phyloP scores from a whole-genome alignment of 805 yeast species.

The Pichia cabralensis region DNA sequence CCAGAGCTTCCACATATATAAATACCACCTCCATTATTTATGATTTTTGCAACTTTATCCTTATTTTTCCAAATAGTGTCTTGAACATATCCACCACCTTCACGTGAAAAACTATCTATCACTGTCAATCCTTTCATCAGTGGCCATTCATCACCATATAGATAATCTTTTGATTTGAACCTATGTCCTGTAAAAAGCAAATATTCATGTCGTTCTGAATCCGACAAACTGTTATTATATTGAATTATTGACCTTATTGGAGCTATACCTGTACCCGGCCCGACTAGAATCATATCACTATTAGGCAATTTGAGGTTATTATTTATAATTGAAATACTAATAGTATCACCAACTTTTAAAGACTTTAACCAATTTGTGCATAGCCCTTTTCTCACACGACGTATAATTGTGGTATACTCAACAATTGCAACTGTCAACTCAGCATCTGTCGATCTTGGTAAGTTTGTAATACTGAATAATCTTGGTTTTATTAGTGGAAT shows the following conservation, averaged over 20 bases:
- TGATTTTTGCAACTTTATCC: constrained; percentile 37
- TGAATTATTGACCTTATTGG: constrained; percentile 73
- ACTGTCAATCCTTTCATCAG: constrained; percentile 23
- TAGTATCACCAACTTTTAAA: constrained; percentile 35
- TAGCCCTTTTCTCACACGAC: constrained; percentile 67
- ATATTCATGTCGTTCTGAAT: constrained; percentile 23
- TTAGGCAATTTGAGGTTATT: constrained; percentile 31
- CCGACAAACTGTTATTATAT: constrained; percentile 10
- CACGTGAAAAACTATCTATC: constrained; percentile 34
- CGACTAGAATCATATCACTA: constrained; percentile 46
- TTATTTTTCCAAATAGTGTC: constrained; percentile 49
- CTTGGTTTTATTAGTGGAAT: constrained; percentile 77
- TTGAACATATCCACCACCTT: constrained; percentile 72
- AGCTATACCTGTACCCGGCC: constrained; percentile 96
- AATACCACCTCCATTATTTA: constrained; percentile 50
- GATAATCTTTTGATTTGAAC: constrained; percentile 50
- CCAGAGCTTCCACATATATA: constrained; percentile 93
- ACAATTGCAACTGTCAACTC: constrained; percentile 80
- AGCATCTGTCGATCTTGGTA: constrained; percentile 23
- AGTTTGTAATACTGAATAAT: constrained; percentile 74
- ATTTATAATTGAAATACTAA: constrained; percentile 42
- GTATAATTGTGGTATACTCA: constrained; percentile 72
- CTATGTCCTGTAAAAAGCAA: constrained; percentile 72
- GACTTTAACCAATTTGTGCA: constrained; percentile 68
- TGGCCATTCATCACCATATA: constrained; percentile 51